These are phyloP conservation scores for Rhodotorula graminis DNA, from an alignment of 768 basidiomycete species.

Conservation along the genomic window DNA sequence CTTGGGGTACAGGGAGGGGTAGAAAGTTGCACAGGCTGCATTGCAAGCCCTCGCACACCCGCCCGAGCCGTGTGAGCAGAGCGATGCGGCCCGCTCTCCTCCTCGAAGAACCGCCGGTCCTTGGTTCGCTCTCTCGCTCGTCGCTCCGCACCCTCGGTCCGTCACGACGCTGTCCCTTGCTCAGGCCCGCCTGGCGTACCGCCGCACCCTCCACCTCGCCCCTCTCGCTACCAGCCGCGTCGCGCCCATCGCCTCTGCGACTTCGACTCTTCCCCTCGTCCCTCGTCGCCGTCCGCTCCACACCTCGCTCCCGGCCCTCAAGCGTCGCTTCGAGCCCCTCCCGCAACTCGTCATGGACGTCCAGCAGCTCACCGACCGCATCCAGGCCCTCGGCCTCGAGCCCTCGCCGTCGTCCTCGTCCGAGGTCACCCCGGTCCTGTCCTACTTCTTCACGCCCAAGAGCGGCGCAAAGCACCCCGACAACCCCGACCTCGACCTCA, in stretches of 20 bases:
- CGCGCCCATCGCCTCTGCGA: background rate
- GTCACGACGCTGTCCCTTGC: background rate
- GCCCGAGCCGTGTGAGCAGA: too few species aligned
- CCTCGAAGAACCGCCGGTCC: background rate
- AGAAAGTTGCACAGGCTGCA: too few species aligned
- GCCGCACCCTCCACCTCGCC: background rate
- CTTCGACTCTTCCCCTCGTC: background rate
- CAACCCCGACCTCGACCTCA: constrained; percentile 26
- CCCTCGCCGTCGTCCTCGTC: background rate
- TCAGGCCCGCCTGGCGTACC: background rate
- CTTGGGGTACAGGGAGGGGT: too few species aligned
- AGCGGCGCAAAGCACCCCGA: constrained; percentile 38
- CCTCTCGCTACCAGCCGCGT: background rate
- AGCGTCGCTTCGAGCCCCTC: constrained; percentile 14
- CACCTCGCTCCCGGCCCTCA: background rate
- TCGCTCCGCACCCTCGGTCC: background rate
- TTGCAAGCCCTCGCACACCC: too few species aligned
- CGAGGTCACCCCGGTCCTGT: constrained; percentile 11
- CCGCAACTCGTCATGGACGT: constrained; percentile 29
- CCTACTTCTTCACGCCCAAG: constrained; percentile 44
- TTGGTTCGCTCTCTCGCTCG: background rate
- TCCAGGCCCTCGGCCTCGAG: constrained; percentile 20
- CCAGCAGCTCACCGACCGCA: constrained; percentile 13
- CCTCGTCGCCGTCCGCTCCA: background rate
- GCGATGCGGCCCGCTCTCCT: too few species aligned